Percentiles rank a stretch among this genome's conserved stretches.
Conservation (phyloP, 768 basidiomycete species). For the Phylloporus arenicola region DNA sequence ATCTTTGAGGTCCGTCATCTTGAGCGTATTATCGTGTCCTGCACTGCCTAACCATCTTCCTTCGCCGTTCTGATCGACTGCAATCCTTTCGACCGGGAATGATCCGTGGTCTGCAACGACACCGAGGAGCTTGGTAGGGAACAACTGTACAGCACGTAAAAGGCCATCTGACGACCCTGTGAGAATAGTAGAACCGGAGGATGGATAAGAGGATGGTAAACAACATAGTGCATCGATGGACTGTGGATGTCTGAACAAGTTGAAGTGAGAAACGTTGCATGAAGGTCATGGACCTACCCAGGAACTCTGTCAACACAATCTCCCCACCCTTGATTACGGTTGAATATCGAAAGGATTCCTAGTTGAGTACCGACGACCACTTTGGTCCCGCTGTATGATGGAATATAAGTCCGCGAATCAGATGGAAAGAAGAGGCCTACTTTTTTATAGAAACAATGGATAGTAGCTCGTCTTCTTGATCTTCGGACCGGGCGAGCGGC, state of each 20-base stretch:
- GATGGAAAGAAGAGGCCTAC: conserved; percentile 33
- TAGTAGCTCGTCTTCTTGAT: conserved; percentile 92
- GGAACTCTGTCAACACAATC: conserved; percentile 90
- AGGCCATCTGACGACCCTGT: conserved; percentile 93
- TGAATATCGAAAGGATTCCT: conserved; percentile 87
- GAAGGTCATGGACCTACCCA: conserved; percentile 46
- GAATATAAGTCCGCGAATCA: background rate
- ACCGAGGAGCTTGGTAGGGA: conserved; percentile 86
- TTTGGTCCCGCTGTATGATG: conserved; percentile 57
- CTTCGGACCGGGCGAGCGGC: conserved; percentile 83
- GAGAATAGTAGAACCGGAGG: conserved; percentile 64
- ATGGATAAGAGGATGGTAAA: conserved; percentile 57
- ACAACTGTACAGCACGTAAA: conserved; percentile 77
- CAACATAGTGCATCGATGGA: conserved; percentile 84
- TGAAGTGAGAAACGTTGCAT: conserved; percentile 8
- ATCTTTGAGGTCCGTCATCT: conserved; percentile 77
- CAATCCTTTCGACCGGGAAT: conserved; percentile 86
- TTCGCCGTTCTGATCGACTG: conserved; percentile 50
- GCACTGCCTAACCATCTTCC: conserved; percentile 89
- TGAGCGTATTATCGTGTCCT: conserved; percentile 83
- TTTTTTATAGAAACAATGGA: conserved; percentile 82
- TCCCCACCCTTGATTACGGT: conserved; percentile 79
- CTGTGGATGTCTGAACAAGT: conserved; percentile 68
- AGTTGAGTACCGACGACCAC: conserved; percentile 84
- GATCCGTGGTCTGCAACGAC: conserved; percentile 89